phyloP scores from a whole-genome alignment of 1,139 yeast genomes.

The Yamadazyma pseudoaaseri region DNA sequence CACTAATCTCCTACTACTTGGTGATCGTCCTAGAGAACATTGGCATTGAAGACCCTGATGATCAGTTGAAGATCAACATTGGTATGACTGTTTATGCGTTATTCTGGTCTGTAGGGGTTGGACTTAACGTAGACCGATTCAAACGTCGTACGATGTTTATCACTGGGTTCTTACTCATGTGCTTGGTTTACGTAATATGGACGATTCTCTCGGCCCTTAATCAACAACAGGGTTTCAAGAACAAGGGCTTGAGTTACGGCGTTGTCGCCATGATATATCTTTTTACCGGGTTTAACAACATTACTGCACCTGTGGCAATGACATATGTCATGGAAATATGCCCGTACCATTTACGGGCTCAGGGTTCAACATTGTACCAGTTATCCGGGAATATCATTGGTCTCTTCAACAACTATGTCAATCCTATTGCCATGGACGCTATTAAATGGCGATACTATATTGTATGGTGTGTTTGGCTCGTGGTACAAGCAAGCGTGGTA shows the following conservation, averaged over 20 bases:
- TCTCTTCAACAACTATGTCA: constrained; percentile 9
- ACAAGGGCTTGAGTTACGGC: constrained; percentile 19
- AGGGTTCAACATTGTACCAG: constrained; percentile 7
- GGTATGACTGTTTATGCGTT: constrained; percentile 11
- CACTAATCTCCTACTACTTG: constrained; percentile 16
- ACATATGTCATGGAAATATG: constrained; percentile 13
- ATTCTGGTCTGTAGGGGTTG: constrained; percentile 9
- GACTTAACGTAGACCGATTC: constrained; percentile 8
- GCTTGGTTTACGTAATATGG: constrained; percentile 26
- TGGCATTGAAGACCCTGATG: constrained; percentile 14
- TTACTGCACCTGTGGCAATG: constrained; percentile 14
- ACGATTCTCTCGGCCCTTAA: constrained; percentile 28
- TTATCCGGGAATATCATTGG: constrained; percentile 10
- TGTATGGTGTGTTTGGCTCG: constrained; percentile 9
- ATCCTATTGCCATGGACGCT: constrained; percentile 11
- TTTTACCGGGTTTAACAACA: constrained; percentile 14
- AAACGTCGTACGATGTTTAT: constrained; percentile 6
- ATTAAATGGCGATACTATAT: constrained; percentile 12
- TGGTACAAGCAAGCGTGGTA: constrained; percentile 8
- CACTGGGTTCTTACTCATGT: constrained; percentile 1
- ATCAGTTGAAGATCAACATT: constrained; percentile 5
- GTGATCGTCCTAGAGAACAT: constrained; percentile 13
- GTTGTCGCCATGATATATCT: constrained; percentile 14
- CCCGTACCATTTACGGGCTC: constrained; percentile 10
- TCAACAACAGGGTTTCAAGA: constrained; percentile 26